Evolutionary conservation across 225 moss, liverwort and hornwort species (phyloP).

Genomic region (Polytrichum formosum): DNA sequence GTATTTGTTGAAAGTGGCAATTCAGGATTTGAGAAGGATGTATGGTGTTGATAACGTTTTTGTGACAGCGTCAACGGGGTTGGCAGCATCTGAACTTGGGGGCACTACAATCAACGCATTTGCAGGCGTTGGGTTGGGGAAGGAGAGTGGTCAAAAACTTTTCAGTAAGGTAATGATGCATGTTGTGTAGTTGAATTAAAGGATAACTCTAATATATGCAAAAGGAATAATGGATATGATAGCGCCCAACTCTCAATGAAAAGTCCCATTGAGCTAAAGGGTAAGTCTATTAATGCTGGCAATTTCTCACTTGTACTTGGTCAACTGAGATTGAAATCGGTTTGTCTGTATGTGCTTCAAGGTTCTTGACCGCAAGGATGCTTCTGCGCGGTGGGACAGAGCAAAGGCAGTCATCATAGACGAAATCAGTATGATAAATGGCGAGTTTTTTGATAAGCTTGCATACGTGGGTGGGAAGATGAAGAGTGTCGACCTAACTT

Average conservation of each 20-base stretch:
- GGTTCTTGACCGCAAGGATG: conserved; percentile 14
- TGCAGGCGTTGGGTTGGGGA: conserved; percentile 66
- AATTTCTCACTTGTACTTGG: no score
- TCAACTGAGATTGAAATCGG: not conserved
- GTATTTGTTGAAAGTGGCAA: conserved; percentile 65
- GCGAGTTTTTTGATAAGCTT: conserved; percentile 83
- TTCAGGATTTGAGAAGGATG: conserved; percentile 47
- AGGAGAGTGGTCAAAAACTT: conserved; percentile 51
- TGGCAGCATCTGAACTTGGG: conserved; percentile 83
- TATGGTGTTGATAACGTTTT: conserved; percentile 62
- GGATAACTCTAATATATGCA: no score
- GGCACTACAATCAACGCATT: conserved; percentile 88
- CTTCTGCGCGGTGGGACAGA: conserved; percentile 56
- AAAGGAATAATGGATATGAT: no score
- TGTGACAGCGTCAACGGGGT: conserved; percentile 89
- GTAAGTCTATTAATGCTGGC: not conserved
- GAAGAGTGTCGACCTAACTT: conserved; percentile 8
- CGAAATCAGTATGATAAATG: conserved; percentile 97
- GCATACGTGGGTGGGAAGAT: conserved; percentile 55
- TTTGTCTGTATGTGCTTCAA: conserved; percentile 6
- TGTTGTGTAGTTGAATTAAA: no score
- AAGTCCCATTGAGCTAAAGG: no score
- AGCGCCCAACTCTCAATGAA: no score
- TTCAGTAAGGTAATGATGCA: conserved; percentile 41
- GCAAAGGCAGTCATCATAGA: conserved; percentile 78